These are phyloP conservation scores for Paramecium caudatum DNA, from an alignment of 73 alveolate species.

Conservation along the genomic window DNA sequence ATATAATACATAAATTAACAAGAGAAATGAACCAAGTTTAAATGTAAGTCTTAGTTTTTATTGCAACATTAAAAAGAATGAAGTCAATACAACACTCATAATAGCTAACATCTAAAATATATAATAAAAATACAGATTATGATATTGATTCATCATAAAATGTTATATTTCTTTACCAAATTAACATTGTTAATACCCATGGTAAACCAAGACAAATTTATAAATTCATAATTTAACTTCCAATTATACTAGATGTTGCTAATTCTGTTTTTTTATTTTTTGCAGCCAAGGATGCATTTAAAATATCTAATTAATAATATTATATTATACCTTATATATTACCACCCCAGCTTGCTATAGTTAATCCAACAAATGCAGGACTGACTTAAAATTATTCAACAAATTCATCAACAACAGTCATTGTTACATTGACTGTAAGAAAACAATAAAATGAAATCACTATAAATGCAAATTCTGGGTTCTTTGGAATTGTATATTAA, in stretches of 20 bases:
- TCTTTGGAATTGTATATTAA: constrained; percentile 9
- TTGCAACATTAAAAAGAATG: constrained; percentile 20
- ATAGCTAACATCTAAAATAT: constrained; percentile 65
- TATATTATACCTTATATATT: constrained; percentile 27
- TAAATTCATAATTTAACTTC: constrained; percentile 32
- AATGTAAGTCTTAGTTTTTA: constrained; percentile 44
- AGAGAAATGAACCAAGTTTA: background rate
- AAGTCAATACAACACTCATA: constrained; percentile 14
- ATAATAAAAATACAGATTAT: too few species aligned
- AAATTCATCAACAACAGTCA: constrained; percentile 65
- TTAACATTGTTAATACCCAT: constrained; percentile 35
- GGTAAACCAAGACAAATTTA: constrained; percentile 62
- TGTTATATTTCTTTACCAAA: constrained; percentile 24
- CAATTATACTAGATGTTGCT: constrained; percentile 40
- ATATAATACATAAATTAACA: constrained; percentile 24
- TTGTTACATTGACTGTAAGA: constrained; percentile 54
- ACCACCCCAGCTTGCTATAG: constrained; percentile 72
- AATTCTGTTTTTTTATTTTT: constrained; percentile 59
- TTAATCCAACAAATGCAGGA: constrained; percentile 69
- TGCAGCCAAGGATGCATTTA: constrained; percentile 58
- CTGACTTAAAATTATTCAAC: constrained; percentile 50
- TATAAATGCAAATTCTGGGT: constrained; percentile 66
- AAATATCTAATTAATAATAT: constrained; percentile 1
- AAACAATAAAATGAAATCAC: constrained; percentile 53
- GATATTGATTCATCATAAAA: constrained; percentile 65